Base-by-base conservation (phyloP, 495 filamentous ascomycete genomes). In the Talaromyces proteolyticus region DNA sequence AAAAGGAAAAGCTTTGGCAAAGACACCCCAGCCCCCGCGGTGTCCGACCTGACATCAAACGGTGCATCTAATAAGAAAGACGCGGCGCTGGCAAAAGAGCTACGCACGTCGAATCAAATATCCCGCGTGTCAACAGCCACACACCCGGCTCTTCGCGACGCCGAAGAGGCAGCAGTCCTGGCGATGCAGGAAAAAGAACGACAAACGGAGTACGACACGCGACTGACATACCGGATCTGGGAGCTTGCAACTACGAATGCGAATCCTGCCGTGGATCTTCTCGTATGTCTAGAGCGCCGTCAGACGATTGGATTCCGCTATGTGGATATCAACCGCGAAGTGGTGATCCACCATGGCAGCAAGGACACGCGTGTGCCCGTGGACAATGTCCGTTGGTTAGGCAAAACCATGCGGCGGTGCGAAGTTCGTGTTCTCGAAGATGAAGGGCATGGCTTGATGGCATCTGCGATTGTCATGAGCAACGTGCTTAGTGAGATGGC, bases 361-460 rank as follows among this genome's bases (percentile, higher is more conserved):
- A 85, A 85, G 58, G 93, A 99, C 56, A 91, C 86, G 6, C 78
- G 93, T 14, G 93, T 99, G 10, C 93, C 93, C 0, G 85, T 95
- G 16, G 94, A 96, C 36, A 99, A 97, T 64, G 88, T 96, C 19
- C 77, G 83, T 49, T 99, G 93, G 93, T 74, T 99, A 16, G 91
- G 89, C 19, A 90, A 91, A 62, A 90, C 84, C 34, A 97, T 98
- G 93, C 79, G 85, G 20, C 77, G 87, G 37, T 94, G 91, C 60
- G 93, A 97, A 65, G 90, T 99, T 16, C 75, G 93, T 10, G 79
- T 97, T 5, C 72, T 99, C 11, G 87, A 95, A 53, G 90, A 88
- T 5, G 93, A 99, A 63, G 91, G 90, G 3, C 93, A 99, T 59
- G 94, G 94, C 0, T 68, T 99, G 37, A 99, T 99, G 93, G 93